Base-by-base conservation (phyloP, 176 grass and related monocot genomes). In the Melocanna baccifera region DNA sequence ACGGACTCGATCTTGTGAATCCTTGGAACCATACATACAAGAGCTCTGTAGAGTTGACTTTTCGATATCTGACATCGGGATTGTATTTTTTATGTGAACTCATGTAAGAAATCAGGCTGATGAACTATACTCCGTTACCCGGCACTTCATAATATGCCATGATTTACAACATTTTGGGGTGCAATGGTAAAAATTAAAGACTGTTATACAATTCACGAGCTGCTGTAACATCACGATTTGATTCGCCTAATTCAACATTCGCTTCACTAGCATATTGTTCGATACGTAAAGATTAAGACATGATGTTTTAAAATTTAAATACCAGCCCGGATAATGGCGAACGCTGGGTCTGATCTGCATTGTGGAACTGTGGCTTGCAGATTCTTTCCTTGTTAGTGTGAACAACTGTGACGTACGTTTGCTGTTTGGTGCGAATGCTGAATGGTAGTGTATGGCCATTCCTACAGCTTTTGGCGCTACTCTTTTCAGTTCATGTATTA, bases 11-110 rank as follows among this genome's bases (percentile, higher is more conserved):
- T 74, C 79, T 53, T 71, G 63, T 79, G 37, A 65, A 87, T 69
- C 69, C 30, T 65, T 77, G 50, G 41, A 69, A 62, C 68, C n/a
- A 74, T 74, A 86, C 25, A 87, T 90, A 87, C 74, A 69, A 69
- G 80, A 87, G 84, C 69, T 83, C 23, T 80, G 52, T 91, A 80
- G 84, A 91, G 62, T 84, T 62, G 67, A 14, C 20, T 28, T 87
- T 62, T 16, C 15, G 4, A 29, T 59, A 59, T 62, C 41, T 10
- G 4, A 29, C 39, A 34, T 43, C n/a, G 25, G 75, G 25, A 62
- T 75, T 67, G 65, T 42, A 80, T 51, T 52, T 80, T 57, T 77
- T 84, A 32, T 58, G 48, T 25, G 16, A 55, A 75, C 62, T 62
- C 7, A 23, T 86, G 50, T 59, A 36, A 83, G 67, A 46, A 75